Evolutionary conservation across 345 rosid genomes (phyloP), one percentile per base, ranked within the genome.

Genomic region (Lepidium aucheri): DNA sequence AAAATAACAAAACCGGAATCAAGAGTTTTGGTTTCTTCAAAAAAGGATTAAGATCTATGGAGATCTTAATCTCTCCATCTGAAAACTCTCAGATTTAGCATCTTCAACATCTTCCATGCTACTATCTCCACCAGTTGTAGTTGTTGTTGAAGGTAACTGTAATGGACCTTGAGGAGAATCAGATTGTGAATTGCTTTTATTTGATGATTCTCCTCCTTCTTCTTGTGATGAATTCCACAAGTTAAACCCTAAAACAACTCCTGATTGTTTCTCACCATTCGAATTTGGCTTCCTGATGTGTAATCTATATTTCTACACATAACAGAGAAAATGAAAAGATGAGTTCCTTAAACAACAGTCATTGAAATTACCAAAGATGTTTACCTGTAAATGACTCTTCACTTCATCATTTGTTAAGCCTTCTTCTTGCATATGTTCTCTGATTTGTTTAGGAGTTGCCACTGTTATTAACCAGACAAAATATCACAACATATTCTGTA

Each of bases 381-480:
- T 5, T 53, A 89, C 99, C 79, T 95, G 99, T 80, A 91, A 75
- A 84, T 95, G 99, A 65, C 99, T 91, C 81, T 95, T 95, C 14
- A 95, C 97, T 85, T 95, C 99, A 75, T 91, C 97, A 39, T 95
- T 95, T 24, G 96, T 95, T 76, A 95, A 78, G 57, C 97, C 95
- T 76, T 89, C 88, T 34, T 89, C 97, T 77, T 83, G 85, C 99
- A 95, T 95, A 40, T 87, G 93, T 63, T 95, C 95, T 75, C 91
- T 80, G 26, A 95, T 95, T 82, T 91, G 96, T 81, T 95, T 95
- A 5, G 99, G 97, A 51, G 99, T 95, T 46, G 97, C 97, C 44
- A 78, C 99, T 95, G 86, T 42, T 13, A 77, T 41, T 22, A 56
- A 9, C n/a, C 33, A 65, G 5, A 49, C 22, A 64, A 16, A 24